phyloP scores from a whole-genome alignment of 352 stramenopile species.

The Phytopythium vexans region DNA sequence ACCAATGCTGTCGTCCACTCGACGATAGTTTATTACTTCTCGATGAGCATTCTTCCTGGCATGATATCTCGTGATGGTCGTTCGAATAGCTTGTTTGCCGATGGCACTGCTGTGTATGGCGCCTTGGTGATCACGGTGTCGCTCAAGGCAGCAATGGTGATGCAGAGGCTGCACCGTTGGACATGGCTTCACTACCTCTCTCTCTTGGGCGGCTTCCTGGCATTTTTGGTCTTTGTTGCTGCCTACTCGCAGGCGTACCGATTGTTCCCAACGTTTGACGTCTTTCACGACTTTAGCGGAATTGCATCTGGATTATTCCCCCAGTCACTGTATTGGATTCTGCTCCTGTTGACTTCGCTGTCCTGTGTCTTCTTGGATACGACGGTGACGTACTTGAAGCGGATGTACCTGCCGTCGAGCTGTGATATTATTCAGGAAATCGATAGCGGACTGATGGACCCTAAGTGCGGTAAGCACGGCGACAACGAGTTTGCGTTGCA shows the following conservation, averaged over 20 bases:
- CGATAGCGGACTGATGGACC: conserved; percentile 58
- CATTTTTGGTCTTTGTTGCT: conserved; percentile 70
- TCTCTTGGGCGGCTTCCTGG: conserved; percentile 54
- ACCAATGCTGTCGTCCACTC: conserved; percentile 75
- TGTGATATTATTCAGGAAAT: conserved; percentile 86
- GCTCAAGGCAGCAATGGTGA: conserved; percentile 66
- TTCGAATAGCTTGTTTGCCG: conserved; percentile 63
- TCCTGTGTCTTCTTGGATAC: conserved; percentile 61
- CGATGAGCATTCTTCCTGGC: conserved; percentile 33
- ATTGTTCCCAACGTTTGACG: conserved; percentile 58
- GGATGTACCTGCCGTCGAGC: conserved; percentile 83
- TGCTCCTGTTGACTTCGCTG: conserved; percentile 63
- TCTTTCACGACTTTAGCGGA: conserved; percentile 75
- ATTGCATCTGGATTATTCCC: conserved; percentile 57
- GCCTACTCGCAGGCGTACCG: conserved; percentile 65
- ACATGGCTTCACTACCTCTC: conserved; percentile 69
- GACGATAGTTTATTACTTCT: conserved; percentile 67
- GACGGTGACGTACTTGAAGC: conserved; percentile 67
- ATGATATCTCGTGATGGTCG: conserved; percentile 39
- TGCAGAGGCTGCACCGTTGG: conserved; percentile 78
- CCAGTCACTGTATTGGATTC: conserved; percentile 53
- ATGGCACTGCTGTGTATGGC: conserved; percentile 78
- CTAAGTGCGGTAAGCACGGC: background rate
- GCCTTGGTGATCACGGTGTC: conserved; percentile 74
- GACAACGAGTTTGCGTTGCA: conserved; percentile 15